phyloP scores from a whole-genome alignment of 352 stramenopile species.

The Blastocystis sp. region DNA sequence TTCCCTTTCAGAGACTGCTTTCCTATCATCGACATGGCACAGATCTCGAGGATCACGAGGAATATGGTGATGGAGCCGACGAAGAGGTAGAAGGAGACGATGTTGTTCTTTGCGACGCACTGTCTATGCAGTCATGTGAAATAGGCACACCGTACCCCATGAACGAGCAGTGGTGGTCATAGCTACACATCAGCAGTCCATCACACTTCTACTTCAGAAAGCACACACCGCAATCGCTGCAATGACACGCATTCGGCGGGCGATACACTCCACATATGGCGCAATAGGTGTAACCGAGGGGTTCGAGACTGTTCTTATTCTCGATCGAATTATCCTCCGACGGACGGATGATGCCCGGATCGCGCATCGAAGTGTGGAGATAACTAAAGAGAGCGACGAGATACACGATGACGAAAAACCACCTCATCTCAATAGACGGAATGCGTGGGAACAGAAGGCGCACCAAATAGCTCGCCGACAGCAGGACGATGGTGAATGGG shows the following conservation, averaged over 20 bases:
- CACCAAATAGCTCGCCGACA: not conserved
- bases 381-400: slow-evolving; percentile 2
- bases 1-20: too few species aligned
- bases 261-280: slow-evolving; percentile 43
- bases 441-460: not conserved
- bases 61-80: not conserved
- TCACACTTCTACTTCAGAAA: slow-evolving; percentile 8
- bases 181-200: not conserved
- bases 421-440: not conserved
- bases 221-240: slow-evolving; percentile 1
- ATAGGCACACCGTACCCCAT: not conserved
- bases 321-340: slow-evolving; percentile 39
- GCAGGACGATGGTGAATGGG: slow-evolving; percentile 29
- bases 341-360: slow-evolving; percentile 38
- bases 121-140: not conserved
- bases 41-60: slow-evolving; percentile 4
- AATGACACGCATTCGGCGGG: slow-evolving; percentile 24
- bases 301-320: slow-evolving; percentile 28
- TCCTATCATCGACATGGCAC: not conserved
- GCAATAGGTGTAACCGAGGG: slow-evolving; percentile 43
- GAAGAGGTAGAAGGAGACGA: slow-evolving; percentile 46
- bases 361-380: slow-evolving; percentile 28
- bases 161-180: slow-evolving; percentile 53
- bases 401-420: not conserved
- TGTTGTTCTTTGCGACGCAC: slow-evolving; percentile 55